These are phyloP conservation scores for Dipteronia sinensis DNA, from an alignment of 345 rosid species.

Conservation along the genomic window DNA sequence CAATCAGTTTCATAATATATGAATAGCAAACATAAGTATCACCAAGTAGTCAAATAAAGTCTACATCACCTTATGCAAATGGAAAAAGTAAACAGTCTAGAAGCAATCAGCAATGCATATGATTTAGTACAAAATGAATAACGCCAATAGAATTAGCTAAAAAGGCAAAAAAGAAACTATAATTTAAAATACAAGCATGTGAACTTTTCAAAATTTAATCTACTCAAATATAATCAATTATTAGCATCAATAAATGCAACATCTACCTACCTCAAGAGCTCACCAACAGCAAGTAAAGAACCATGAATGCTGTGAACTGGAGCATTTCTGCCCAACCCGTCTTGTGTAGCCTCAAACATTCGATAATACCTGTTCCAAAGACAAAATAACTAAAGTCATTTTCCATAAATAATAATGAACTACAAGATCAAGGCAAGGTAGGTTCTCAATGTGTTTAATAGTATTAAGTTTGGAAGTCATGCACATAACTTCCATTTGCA, in stretches of 20 bases:
- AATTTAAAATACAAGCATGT: not conserved
- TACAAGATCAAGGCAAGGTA: not conserved
- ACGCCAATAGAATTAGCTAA: not conserved
- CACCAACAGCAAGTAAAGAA: constrained; percentile 98
- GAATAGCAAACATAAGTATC: not conserved
- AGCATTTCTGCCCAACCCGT: constrained; percentile 92
- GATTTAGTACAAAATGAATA: not conserved
- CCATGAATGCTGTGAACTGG: constrained; percentile 98
- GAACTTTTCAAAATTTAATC: not conserved
- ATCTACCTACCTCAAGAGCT: constrained; percentile 75
- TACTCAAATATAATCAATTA: not conserved
- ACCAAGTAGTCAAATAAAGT: not conserved
- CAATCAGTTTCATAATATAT: not conserved
- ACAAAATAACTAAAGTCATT: constrained; percentile 14
- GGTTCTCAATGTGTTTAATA: not conserved
- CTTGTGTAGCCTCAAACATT: constrained; percentile 99
- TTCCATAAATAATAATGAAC: not conserved
- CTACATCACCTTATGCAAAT: not conserved
- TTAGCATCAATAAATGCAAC: constrained; percentile 12
- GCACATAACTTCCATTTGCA: not conserved
- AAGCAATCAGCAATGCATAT: not conserved
- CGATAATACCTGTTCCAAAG: constrained; percentile 79
- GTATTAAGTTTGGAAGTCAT: not conserved
- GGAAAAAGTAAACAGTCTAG: not conserved
- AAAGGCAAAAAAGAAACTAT: not conserved